Evolutionary conservation across 129 eudicot genomes (phyloP).

Genomic region (Cynara cardunculus): DNA sequence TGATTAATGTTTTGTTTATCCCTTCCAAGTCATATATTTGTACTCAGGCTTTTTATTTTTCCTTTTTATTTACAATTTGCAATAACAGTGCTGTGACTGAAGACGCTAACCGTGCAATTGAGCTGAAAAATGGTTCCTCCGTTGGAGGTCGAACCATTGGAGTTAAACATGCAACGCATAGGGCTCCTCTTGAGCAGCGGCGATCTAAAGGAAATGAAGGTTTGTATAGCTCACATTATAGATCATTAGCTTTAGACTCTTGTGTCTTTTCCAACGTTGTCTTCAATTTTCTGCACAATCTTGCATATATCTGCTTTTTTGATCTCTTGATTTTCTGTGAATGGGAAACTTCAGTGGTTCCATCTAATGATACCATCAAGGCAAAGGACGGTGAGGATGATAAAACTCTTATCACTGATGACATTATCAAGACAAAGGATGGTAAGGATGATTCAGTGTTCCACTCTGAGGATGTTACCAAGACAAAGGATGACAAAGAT

Average conservation of each 20-base stretch:
- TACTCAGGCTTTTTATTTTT: neutral
- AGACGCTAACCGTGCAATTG: constrained; percentile 90
- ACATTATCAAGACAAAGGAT: constrained; percentile 18
- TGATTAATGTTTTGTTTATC: neutral
- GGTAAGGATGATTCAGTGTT: constrained; percentile 9
- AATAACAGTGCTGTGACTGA: constrained; percentile 64
- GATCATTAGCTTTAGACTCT: neutral
- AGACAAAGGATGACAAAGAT: constrained; percentile 29
- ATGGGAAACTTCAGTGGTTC: constrained; percentile 18
- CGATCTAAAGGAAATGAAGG: constrained; percentile 71
- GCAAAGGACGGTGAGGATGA: constrained; percentile 12
- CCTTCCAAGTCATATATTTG: neutral
- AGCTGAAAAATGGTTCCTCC: constrained; percentile 73
- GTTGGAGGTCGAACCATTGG: constrained; percentile 85
- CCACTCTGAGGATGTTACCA: constrained; percentile 15
- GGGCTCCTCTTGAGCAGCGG: constrained; percentile 89
- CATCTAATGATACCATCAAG: constrained; percentile 33
- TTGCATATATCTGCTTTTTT: neutral
- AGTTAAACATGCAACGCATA: constrained; percentile 78
- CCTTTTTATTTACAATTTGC: neutral
- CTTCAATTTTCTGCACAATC: neutral
- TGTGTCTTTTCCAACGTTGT: neutral
- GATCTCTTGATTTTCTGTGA: neutral
- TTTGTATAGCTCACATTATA: constrained; percentile 17
- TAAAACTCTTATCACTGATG: constrained; percentile 15